A percentile compares a stretch with the other conserved stretches of the same genome.
phyloP scores from a whole-genome alignment of 2,329 filamentous ascomycete genomes.

The Scolecobasidium constrictum region DNA sequence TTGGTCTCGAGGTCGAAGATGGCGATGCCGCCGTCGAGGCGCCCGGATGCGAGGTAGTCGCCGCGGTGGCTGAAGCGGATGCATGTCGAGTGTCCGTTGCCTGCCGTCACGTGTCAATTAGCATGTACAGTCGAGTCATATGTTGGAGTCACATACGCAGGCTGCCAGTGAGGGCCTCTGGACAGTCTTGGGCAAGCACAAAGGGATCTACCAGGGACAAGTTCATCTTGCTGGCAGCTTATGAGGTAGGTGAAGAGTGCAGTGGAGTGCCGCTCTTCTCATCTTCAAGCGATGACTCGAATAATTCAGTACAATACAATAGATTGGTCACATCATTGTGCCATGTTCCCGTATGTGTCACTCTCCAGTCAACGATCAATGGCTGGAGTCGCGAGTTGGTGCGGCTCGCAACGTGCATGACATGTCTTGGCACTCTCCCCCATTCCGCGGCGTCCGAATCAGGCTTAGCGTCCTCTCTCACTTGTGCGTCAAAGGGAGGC shows the following conservation, averaged over 20 bases:
- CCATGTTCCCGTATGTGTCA: no score
- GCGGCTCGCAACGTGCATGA: no score
- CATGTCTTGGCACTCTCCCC: no score
- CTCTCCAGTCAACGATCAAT: no score
- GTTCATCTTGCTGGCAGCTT: conserved; percentile 47
- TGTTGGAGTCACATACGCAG: conserved; percentile 47
- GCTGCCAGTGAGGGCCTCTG: conserved; percentile 78
- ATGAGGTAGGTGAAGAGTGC: no score
- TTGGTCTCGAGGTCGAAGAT: conserved; percentile 98
- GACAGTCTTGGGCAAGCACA: conserved; percentile 69
- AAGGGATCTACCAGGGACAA: conserved; percentile 62
- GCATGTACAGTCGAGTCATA: not conserved
- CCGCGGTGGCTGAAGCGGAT: conserved; percentile 87
- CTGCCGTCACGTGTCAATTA: conserved; percentile 21
- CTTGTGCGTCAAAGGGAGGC: no score
- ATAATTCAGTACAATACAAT: no score
- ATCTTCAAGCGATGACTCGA: no score
- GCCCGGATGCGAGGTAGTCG: conserved; percentile 87
- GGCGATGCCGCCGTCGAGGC: conserved; percentile 87
- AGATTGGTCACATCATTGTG: no score
- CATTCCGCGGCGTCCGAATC: no score
- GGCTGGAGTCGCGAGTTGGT: no score
- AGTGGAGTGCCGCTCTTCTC: not conserved
- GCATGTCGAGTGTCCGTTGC: conserved; percentile 53
- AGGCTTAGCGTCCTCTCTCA: no score